A percentile compares a stretch with the other conserved stretches of the same genome.
Conservation (phyloP, 164 flowering plant genomes). For the Platanus orientalis region DNA sequence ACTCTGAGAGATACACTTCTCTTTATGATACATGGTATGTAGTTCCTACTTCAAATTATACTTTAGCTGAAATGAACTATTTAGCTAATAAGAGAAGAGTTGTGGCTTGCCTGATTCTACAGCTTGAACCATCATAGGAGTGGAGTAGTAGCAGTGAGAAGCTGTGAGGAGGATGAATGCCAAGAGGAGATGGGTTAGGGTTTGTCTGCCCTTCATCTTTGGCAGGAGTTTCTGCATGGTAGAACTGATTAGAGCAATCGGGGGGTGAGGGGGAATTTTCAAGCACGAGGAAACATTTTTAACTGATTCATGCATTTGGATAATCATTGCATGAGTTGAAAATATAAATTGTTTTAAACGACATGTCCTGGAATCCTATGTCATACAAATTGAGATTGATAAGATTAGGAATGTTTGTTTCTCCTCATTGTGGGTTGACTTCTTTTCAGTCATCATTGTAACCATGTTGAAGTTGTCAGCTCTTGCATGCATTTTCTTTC, state of each 20-base stretch:
- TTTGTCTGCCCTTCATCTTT: constrained; percentile 32
- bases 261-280: constrained; percentile 8
- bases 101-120: constrained; percentile 37
- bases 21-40: background rate
- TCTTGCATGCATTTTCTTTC: constrained; percentile 21
- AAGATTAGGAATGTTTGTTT: constrained; percentile 24
- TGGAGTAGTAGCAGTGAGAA: constrained; percentile 15
- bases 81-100: background rate
- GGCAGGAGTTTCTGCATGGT: constrained; percentile 16
- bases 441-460: constrained; percentile 39
- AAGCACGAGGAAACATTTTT: constrained; percentile 18
- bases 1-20: background rate
- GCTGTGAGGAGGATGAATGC: constrained; percentile 31
- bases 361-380: constrained; percentile 43
- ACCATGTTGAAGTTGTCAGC: constrained; percentile 25
- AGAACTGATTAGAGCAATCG: constrained; percentile 9
- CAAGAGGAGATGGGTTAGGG: constrained; percentile 32
- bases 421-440: constrained; percentile 51
- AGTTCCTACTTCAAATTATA: too few relatives aligned
- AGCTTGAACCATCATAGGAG: constrained; percentile 27
- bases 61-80: too few relatives aligned
- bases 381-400: constrained; percentile 14
- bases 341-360: constrained; percentile 23
- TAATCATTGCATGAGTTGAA: constrained; percentile 34
- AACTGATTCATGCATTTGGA: constrained; percentile 9